Percentiles rank a stretch among this genome's conserved stretches.
Evolutionary conservation across 108 stramenopile species (phyloP).

Genomic region (Skeletonema menzelii): DNA sequence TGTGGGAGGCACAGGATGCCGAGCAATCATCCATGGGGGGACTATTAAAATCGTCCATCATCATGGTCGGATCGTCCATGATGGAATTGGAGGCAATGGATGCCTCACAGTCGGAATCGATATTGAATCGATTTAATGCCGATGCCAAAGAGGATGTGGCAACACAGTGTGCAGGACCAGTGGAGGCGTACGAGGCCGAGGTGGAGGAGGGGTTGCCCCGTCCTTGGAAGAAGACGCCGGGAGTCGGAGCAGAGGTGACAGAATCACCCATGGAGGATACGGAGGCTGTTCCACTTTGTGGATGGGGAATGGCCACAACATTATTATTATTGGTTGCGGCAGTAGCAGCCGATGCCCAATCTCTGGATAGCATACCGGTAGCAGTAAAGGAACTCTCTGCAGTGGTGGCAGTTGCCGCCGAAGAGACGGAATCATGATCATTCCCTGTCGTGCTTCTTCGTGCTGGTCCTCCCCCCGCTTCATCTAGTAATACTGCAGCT

Average conservation of each 20-base stretch:
- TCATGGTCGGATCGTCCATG: constrained; percentile 24
- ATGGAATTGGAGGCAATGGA: constrained; percentile 32
- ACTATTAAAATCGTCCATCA: constrained; percentile 25
- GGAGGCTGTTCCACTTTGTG: not conserved
- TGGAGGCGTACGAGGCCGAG: not conserved
- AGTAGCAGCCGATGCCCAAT: constrained; percentile 16
- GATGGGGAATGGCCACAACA: not conserved
- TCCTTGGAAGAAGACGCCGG: not conserved
- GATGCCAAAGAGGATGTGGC: constrained; percentile 28
- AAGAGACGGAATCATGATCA: constrained; percentile 42
- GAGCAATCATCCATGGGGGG: constrained; percentile 1
- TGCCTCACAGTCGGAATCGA: constrained; percentile 46
- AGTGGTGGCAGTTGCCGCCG: constrained; percentile 33
- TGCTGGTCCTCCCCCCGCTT: constrained; percentile 9
- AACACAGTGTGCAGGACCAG: not conserved
- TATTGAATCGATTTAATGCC: constrained; percentile 40
- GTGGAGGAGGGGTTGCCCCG: not conserved
- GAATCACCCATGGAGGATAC: constrained; percentile 4
- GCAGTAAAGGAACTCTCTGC: constrained; percentile 23
- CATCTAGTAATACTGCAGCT: constrained; percentile 15
- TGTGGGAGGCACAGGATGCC: constrained; percentile 17
- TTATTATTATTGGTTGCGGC: not conserved
- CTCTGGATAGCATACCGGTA: constrained; percentile 34
- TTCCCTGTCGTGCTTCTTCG: no score
- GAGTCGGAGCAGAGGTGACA: not conserved